These are phyloP conservation scores for Kluyveromyces nonfermentans DNA, from an alignment of 805 yeast genomes.

Conservation along the genomic window DNA sequence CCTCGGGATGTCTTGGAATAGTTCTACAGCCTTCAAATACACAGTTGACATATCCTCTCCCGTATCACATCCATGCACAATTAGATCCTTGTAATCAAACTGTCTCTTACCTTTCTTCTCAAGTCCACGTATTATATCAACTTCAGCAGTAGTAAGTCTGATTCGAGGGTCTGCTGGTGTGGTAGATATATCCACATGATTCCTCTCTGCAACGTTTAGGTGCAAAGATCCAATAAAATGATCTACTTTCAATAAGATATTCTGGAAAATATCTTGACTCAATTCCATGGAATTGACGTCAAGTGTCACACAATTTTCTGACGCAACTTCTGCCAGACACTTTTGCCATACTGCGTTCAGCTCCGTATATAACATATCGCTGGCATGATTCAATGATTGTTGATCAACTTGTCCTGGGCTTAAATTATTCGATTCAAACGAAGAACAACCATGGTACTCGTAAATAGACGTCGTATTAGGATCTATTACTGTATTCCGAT, in stretches of 20 bases:
- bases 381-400: conserved; percentile 17
- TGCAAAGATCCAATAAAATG: conserved; percentile 22
- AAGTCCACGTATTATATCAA: conserved; percentile 1
- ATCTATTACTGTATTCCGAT: conserved; percentile 23
- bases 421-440: not conserved
- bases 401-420: conserved; percentile 20
- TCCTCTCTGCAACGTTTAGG: conserved; percentile 17
- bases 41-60: conserved; percentile 24
- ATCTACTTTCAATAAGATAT: conserved; percentile 20
- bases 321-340: conserved; percentile 13
- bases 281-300: conserved; percentile 21
- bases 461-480: conserved; percentile 21
- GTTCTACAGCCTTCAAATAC: conserved; percentile 25
- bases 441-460: conserved; percentile 12
- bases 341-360: conserved; percentile 23
- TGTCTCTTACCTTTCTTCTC: conserved; percentile 11
- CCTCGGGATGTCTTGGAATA: conserved; percentile 24
- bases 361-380: conserved; percentile 20
- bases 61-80: conserved; percentile 24
- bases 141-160: not conserved
- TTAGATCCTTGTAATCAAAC: conserved; percentile 21
- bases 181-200: conserved; percentile 14
- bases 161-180: not conserved
- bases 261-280: conserved; percentile 13
- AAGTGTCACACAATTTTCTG: conserved; percentile 8